Evolutionary conservation across 371 early-diverging fungal species (phyloP).

Genomic region (Batkoa obscura): DNA sequence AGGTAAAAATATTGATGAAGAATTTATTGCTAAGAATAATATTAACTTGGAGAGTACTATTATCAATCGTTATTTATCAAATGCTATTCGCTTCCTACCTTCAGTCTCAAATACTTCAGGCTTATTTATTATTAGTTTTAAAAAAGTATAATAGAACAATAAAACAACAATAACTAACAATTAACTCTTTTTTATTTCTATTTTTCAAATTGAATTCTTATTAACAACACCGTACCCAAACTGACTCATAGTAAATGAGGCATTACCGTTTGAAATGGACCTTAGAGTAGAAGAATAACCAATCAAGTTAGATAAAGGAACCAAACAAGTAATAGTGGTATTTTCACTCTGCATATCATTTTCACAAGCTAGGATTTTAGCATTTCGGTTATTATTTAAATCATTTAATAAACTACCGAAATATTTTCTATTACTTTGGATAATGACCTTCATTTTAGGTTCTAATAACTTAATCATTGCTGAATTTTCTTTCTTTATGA

Average conservation of each 20-base stretch:
- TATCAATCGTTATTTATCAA: too few relatives aligned
- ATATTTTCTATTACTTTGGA: slow-evolving; percentile 45
- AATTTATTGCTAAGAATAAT: too few relatives aligned
- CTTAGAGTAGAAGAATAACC: slow-evolving; percentile 75
- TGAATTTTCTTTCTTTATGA: too few relatives aligned
- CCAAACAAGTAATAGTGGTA: slow-evolving; percentile 21
- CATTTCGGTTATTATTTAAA: slow-evolving; percentile 52
- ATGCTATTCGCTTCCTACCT: slow-evolving; percentile 24
- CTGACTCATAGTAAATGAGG: slow-evolving; percentile 64
- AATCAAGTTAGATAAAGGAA: slow-evolving; percentile 66
- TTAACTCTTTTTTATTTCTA: too few relatives aligned
- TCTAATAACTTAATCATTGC: slow-evolving; percentile 32
- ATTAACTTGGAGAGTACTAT: too few relatives aligned
- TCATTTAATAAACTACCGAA: slow-evolving; percentile 69
- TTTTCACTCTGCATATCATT: slow-evolving; percentile 5
- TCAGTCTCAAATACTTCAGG: slow-evolving; percentile 32
- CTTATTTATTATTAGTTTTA: slow-evolving; percentile 33
- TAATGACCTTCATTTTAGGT: slow-evolving; percentile 67
- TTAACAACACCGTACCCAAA: slow-evolving; percentile 34
- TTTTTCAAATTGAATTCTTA: too few relatives aligned
- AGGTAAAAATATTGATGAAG: too few relatives aligned
- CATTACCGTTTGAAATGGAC: slow-evolving; percentile 72
- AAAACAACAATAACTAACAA: too few relatives aligned
- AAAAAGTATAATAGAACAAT: slow-evolving; percentile 10
- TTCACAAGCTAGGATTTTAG: slow-evolving; percentile 33